Percentiles rank a stretch among this genome's conserved stretches.
phyloP scores from a whole-genome alignment of 148 eudicot genomes.

The Silene latifolia region DNA sequence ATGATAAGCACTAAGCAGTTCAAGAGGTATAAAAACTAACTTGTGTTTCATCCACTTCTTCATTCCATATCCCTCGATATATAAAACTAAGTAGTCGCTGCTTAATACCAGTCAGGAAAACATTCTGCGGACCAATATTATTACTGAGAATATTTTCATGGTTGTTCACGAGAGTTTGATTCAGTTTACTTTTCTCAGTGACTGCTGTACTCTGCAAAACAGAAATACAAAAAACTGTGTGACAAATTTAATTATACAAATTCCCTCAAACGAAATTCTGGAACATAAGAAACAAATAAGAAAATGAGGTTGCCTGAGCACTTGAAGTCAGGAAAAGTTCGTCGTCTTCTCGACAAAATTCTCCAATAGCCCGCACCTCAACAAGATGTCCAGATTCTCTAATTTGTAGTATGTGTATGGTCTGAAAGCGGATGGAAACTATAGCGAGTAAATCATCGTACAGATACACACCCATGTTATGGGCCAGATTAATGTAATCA shows the following conservation, averaged over 20 bases:
- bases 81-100: slow-evolving; percentile 93
- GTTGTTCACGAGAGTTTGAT: slow-evolving; percentile 38
- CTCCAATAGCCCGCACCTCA: slow-evolving; percentile 85
- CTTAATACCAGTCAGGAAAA: slow-evolving; percentile 78
- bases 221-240: slow-evolving; percentile 6
- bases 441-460: slow-evolving; percentile 91
- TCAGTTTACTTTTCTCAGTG: slow-evolving; percentile 34
- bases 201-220: slow-evolving; percentile 39
- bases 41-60: slow-evolving; percentile 73
- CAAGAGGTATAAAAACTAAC: slow-evolving; percentile 29
- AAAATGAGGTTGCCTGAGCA: slow-evolving; percentile 57
- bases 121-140: slow-evolving; percentile 26
- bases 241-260: neutral
- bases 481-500: slow-evolving; percentile 85
- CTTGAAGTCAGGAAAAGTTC: slow-evolving; percentile 81
- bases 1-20: neutral
- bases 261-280: neutral
- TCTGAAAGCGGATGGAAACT: slow-evolving; percentile 87
- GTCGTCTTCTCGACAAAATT: slow-evolving; percentile 91
- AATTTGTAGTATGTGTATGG: slow-evolving; percentile 88
- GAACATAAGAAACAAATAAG: neutral
- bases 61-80: slow-evolving; percentile 78
- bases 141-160: slow-evolving; percentile 34
- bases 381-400: slow-evolving; percentile 88
- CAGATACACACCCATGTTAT: slow-evolving; percentile 77